phyloP scores from a whole-genome alignment of 306 rosid species.

The Quercus rubra region DNA sequence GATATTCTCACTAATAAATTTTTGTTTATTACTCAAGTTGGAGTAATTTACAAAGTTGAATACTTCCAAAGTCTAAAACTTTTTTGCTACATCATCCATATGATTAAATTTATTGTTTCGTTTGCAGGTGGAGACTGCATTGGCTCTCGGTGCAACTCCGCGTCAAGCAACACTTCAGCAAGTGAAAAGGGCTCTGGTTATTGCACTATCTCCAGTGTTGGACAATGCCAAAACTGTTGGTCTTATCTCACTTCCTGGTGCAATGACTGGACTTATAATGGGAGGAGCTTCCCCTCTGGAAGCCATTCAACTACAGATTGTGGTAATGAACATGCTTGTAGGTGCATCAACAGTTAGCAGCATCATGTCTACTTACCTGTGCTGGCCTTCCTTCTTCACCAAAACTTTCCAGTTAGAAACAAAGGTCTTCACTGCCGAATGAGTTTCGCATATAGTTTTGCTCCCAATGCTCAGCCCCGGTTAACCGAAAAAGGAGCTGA shows the following conservation, averaged over 20 bases:
- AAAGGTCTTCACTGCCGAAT: conserved; percentile 52
- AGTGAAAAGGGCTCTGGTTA: conserved; percentile 75
- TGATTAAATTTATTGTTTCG: background rate
- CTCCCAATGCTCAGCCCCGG: background rate
- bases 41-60: background rate
- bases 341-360: conserved; percentile 93
- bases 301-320: conserved; percentile 91
- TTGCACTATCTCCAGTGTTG: conserved; percentile 79
- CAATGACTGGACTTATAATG: conserved; percentile 97
- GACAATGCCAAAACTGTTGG: conserved; percentile 96
- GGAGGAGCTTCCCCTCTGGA: conserved; percentile 97
- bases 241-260: conserved; percentile 87
- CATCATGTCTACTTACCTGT: conserved; percentile 78
- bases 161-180: conserved; percentile 83
- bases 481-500: background rate
- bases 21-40: background rate
- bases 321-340: conserved; percentile 92
- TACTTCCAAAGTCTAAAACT: background rate
- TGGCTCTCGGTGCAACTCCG: conserved; percentile 96
- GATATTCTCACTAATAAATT: background rate
- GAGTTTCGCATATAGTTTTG: background rate
- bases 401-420: conserved; percentile 76
- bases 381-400: conserved; percentile 94
- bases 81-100: background rate
- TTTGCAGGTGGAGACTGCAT: conserved; percentile 81